phyloP scores from a whole-genome alignment of 2,329 filamentous ascomycete genomes.

The Calonectria honghensis region DNA sequence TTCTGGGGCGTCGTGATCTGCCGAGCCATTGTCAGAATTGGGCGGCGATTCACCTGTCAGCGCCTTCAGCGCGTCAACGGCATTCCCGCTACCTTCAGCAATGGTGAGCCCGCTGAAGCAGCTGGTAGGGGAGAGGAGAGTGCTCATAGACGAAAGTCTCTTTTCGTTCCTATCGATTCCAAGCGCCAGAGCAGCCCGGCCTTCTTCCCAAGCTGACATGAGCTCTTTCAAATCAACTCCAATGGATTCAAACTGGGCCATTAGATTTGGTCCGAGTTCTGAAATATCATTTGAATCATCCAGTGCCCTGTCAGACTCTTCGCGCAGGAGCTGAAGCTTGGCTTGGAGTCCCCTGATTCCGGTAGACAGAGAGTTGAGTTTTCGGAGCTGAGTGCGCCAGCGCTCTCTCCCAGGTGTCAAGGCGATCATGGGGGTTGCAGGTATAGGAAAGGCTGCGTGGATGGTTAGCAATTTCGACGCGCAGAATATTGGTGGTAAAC shows the following conservation, averaged over 20 bases:
- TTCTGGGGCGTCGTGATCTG: conserved; percentile 81
- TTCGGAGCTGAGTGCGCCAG: conserved; percentile 89
- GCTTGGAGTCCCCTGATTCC: conserved; percentile 94
- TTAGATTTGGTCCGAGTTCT: conserved; percentile 85
- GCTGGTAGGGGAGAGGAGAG: conserved; percentile 73
- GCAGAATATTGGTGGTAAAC: not conserved
- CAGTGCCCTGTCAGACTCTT: conserved; percentile 88
- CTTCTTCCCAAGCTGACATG: conserved; percentile 90
- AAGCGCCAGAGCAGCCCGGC: conserved; percentile 86
- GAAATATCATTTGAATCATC: conserved; percentile 83
- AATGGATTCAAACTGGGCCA: conserved; percentile 96
- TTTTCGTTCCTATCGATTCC: conserved; percentile 89
- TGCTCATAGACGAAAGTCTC: conserved; percentile 78
- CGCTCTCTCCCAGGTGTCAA: conserved; percentile 86
- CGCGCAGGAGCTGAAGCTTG: conserved; percentile 92
- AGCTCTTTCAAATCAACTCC: conserved; percentile 88
- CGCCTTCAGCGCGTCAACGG: conserved; percentile 80
- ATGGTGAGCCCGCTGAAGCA: conserved; percentile 82
- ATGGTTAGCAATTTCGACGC: conserved; percentile 40
- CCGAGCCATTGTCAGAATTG: conserved; percentile 72
- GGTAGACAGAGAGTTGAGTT: conserved; percentile 90
- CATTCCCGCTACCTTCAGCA: conserved; percentile 70
- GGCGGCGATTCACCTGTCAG: conserved; percentile 82
- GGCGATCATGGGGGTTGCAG: conserved; percentile 75
- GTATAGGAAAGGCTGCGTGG: conserved; percentile 69